Percentiles rank a stretch among this genome's conserved stretches.
Conservation (phyloP, 768 basidiomycete species). For the Russula olivacea region DNA sequence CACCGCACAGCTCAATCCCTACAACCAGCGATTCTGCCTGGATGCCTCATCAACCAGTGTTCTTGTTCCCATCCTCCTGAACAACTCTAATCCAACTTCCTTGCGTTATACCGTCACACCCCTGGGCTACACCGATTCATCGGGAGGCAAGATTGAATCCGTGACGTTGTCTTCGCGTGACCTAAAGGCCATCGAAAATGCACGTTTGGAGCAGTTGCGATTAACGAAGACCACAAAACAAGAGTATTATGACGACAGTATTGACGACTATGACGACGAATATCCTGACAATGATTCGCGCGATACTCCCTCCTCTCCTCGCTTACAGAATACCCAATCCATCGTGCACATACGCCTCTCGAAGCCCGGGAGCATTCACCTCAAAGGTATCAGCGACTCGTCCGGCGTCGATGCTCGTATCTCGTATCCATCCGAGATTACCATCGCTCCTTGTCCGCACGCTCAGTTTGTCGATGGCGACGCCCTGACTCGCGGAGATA, state of each 20-base stretch:
- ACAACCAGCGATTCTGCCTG: constrained; percentile 68
- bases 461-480: constrained; percentile 54
- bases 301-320: constrained; percentile 33
- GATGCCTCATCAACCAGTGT: constrained; percentile 47
- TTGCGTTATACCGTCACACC: constrained; percentile 71
- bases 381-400: constrained; percentile 68
- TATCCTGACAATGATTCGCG: constrained; percentile 21
- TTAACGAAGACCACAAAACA: constrained; percentile 32
- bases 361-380: constrained; percentile 66
- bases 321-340: constrained; percentile 68
- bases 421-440: constrained; percentile 54
- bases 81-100: constrained; percentile 74
- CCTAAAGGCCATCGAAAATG: constrained; percentile 59
- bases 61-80: constrained; percentile 79
- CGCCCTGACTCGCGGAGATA: constrained; percentile 36
- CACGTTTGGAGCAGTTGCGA: constrained; percentile 48
- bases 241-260: constrained; percentile 58
- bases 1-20: constrained; percentile 84
- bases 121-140: constrained; percentile 44
- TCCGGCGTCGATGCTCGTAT: constrained; percentile 70
- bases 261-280: constrained; percentile 63
- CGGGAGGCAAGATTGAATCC: constrained; percentile 29
- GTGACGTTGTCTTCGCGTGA: constrained; percentile 46
- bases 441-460: constrained; percentile 76
- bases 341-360: constrained; percentile 65